Evolutionary conservation across 2,329 filamentous ascomycete genomes (phyloP), one percentile per base, ranked within the genome.

Genomic region (Cladophialophora chaetospira): DNA sequence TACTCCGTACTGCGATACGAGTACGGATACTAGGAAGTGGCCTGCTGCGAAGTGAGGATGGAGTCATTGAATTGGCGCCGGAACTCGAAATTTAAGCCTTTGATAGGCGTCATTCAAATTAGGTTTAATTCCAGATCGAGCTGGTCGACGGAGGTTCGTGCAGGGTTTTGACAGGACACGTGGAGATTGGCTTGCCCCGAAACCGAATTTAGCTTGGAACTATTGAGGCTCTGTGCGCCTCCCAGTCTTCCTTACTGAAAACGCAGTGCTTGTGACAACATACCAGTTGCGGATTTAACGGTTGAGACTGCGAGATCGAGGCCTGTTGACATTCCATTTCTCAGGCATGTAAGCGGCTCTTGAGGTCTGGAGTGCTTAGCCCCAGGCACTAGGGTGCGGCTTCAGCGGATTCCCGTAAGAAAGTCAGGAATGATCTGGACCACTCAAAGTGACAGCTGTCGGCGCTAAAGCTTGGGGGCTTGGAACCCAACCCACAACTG

Each of bases 81-180:
- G 42, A 23, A 19, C 19, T 44, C n/a, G n/a, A n/a, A n/a, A n/a
- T n/a, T 25, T 42, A 31, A 42, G 36, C 28, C 23, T 21, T 51
- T 36, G 48, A 25, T 40, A 42, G 36, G 48, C 48, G 23, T 40
- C 35, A 35, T 15, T 43, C 42, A 51, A 51, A 51, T 51, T 51
- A 29, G 48, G 25, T 19, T 19, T 19, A 25, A 15, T 5, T 31
- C 48, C 48, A 13, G 35, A 43, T 51, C n/a, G 23, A 51, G 48
- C 25, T 21, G 35, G 38, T 9, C n/a, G n/a, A n/a, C n/a, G n/a
- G n/a, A n/a, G n/a, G n/a, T n/a, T n/a, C n/a, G n/a, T n/a, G n/a
- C n/a, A n/a, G n/a, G n/a, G n/a, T n/a, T n/a, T n/a, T n/a, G n/a
- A n/a, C n/a, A n/a, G n/a, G n/a, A n/a, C 36, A 40, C 36, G 36